Evolutionary conservation across 352 stramenopile species (phyloP).

Genomic region (Albugo laibachii): DNA sequence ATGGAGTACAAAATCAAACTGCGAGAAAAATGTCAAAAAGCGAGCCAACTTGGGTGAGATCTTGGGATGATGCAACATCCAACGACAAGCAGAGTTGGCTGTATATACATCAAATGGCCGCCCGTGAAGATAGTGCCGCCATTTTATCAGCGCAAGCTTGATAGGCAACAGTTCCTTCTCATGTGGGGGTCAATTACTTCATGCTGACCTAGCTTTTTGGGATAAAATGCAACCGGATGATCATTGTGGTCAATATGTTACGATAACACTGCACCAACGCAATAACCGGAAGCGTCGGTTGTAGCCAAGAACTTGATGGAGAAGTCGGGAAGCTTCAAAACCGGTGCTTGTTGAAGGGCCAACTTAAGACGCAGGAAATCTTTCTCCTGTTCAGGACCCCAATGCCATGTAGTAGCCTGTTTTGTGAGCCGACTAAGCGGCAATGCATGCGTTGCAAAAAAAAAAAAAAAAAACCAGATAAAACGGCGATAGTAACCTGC

Average conservation of each 20-base stretch:
- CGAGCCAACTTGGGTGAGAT: conserved; percentile 4
- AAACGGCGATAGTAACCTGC: conserved; percentile 11
- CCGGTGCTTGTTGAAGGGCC: neutral
- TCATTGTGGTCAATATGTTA: neutral
- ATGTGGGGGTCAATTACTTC: conserved; percentile 1
- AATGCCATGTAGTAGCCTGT: conserved; percentile 5
- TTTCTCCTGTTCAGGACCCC: neutral
- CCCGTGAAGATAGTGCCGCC: conserved; percentile 5
- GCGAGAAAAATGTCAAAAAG: conserved; percentile 6
- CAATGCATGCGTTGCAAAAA: conserved; percentile 6
- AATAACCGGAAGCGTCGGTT: conserved; percentile 1
- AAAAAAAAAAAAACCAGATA: conserved; percentile 6
- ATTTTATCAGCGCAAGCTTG: conserved; percentile 2
- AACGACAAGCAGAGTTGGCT: conserved; percentile 4
- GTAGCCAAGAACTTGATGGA: conserved; percentile 2
- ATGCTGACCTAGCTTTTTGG: conserved; percentile 2
- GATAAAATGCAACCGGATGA: conserved; percentile 2
- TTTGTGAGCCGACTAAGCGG: conserved; percentile 8
- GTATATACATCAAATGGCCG: conserved; percentile 5
- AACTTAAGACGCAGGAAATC: conserved; percentile 7
- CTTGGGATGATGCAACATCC: conserved; percentile 4
- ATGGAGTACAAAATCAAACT: conserved; percentile 7
- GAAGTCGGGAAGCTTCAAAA: conserved; percentile 3
- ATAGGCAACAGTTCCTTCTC: conserved; percentile 4
- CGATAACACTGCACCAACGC: conserved; percentile 2